Conservation (phyloP, 352 stramenopile species). For the Salisapilia sapeloensis region DNA sequence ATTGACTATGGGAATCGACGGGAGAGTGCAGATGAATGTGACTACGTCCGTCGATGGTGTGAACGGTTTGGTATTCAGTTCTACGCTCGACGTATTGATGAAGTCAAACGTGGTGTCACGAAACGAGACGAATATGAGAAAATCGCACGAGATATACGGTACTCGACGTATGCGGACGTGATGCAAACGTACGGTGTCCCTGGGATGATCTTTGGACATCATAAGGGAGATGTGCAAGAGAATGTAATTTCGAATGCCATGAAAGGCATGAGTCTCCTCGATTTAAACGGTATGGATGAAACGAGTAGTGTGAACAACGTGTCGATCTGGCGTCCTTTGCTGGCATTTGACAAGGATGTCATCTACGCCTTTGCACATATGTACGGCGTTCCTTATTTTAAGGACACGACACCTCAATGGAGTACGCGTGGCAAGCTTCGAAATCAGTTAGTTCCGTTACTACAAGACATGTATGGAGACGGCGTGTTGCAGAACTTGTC, state of each 20-base stretch:
- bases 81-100: conserved; percentile 78
- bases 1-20: conserved; percentile 95
- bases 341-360: conserved; percentile 86
- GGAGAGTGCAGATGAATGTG: conserved; percentile 84
- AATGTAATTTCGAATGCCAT: conserved; percentile 98
- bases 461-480: conserved; percentile 92
- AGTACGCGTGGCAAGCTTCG: conserved; percentile 93
- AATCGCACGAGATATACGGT: conserved; percentile 87
- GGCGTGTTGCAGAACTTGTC: conserved; percentile 73
- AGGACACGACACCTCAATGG: conserved; percentile 94
- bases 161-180: conserved; percentile 82
- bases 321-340: conserved; percentile 84
- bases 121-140: conserved; percentile 93
- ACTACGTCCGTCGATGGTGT: conserved; percentile 87
- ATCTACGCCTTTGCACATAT: conserved; percentile 92
- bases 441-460: conserved; percentile 86
- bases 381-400: conserved; percentile 95
- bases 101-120: conserved; percentile 84
- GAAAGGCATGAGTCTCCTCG: conserved; percentile 85
- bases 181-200: conserved; percentile 48
- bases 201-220: conserved; percentile 94
- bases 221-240: conserved; percentile 94
- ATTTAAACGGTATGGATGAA: conserved; percentile 89
- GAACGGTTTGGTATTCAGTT: conserved; percentile 57
- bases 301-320: conserved; percentile 55